Evolutionary conservation across 2,329 filamentous ascomycete species (phyloP).

Genomic region (Ustilaginoidea virens): DNA sequence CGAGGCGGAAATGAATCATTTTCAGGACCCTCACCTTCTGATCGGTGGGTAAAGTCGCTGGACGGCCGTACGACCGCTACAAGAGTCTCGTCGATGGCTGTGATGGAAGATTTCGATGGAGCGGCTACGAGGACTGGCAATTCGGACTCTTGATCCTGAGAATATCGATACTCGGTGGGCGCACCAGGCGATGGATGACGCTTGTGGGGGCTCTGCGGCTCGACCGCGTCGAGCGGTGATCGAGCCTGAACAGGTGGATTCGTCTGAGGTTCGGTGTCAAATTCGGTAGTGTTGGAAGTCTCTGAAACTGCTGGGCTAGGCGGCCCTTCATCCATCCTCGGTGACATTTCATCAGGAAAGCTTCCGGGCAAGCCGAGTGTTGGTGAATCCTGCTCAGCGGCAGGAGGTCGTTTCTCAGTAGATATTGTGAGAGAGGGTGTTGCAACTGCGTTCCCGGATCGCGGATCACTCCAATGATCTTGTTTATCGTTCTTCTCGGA

Average conservation of each 20-base stretch:
- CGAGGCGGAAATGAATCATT: constrained; percentile 10
- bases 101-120: no score
- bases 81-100: no score
- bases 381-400: constrained; percentile 38
- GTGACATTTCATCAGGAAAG: constrained; percentile 31
- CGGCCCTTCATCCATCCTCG: constrained; percentile 26
- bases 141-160: constrained; percentile 29
- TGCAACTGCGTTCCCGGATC: not conserved
- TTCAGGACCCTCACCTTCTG: constrained; percentile 2
- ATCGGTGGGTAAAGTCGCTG: not conserved
- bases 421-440: constrained; percentile 3
- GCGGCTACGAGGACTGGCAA: not conserved
- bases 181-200: constrained; percentile 11
- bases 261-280: constrained; percentile 57
- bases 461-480: no score
- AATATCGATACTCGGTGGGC: constrained; percentile 31
- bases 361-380: constrained; percentile 51
- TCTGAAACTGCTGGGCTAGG: constrained; percentile 44
- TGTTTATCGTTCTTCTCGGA: no score
- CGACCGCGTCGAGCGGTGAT: constrained; percentile 11
- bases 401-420: not conserved
- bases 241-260: constrained; percentile 28
- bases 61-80: no score
- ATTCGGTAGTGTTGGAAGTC: constrained; percentile 49
- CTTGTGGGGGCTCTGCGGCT: constrained; percentile 15